Evolutionary conservation across 805 yeast species (phyloP), one percentile per base, ranked within the genome.

Genomic region (Yueomyces sinensis): DNA sequence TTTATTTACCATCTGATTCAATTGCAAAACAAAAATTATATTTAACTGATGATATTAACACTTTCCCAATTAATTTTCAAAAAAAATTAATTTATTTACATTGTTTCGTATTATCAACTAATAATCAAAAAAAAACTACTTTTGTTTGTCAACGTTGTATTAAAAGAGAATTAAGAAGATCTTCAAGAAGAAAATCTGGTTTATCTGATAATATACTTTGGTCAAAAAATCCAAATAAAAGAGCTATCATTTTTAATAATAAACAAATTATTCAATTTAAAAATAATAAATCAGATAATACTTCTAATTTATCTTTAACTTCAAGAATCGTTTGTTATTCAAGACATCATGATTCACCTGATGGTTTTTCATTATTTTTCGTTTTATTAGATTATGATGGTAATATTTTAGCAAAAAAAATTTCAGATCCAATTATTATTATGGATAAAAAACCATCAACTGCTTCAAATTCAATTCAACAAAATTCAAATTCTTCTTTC

Each of bases 311-410:
- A 4, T 22, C 25, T 20, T 52, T 75, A 4, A 71, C 73, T 16
- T 62, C 95, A 17, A 72, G 98, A 57, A 74, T 91, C 29, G 89
- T 89, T 9, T 89, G 98, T 58, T 89, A 91, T 55, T 91, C 97
- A 60, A 74, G 97, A 43, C 98, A 91, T 58, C 98, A 91, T 58
- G 74, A 76, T 43, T 95, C 87, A 41, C 63, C 76, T n/a, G 69
- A 69, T 29, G 98, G 98, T 1, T 89, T 87, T 62, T 74, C 73
- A 49, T 61, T 82, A 28, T 58, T 82, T 31, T 73, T 82, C 41
- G 72, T 80, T 3, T 50, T 89, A 33, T 76, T 73, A 41, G 75
- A 87, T 54, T 51, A 63, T 37, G 50, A 63, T 7, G 80, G 77
- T 17, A 63, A 66, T 17, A 66, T 84, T 4, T 66, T 89, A 14